Evolutionary conservation across 495 filamentous ascomycete genomes (phyloP).

Genomic region (Rostrohypoxylon terebratum): DNA sequence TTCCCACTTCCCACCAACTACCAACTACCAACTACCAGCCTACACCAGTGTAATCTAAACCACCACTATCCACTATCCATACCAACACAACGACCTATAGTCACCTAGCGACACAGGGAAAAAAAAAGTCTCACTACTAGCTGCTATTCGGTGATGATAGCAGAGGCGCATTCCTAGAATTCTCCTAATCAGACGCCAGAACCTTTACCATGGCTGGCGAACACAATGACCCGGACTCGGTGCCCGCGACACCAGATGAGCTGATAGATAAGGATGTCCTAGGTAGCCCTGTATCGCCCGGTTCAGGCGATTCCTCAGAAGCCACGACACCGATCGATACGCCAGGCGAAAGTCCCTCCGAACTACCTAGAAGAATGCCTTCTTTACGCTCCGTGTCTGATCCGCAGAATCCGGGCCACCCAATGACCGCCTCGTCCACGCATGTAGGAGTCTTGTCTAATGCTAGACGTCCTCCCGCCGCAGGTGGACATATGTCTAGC

Average conservation of each 20-base stretch:
- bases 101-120: constrained; percentile 8
- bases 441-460: constrained; percentile 85
- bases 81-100: background rate
- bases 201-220: constrained; percentile 50
- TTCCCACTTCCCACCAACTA: constrained; percentile 14
- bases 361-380: constrained; percentile 60
- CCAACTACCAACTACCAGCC: background rate
- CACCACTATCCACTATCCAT: background rate
- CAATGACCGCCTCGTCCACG: constrained; percentile 79
- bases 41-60: background rate
- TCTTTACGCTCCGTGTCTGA: constrained; percentile 69
- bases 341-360: constrained; percentile 51
- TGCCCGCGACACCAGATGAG: constrained; percentile 58
- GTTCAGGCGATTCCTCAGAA: constrained; percentile 59
- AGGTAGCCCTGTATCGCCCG: constrained; percentile 54
- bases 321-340: constrained; percentile 60
- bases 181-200: constrained; percentile 12
- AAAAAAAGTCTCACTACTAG: background rate
- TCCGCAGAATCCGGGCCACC: constrained; percentile 57
- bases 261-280: constrained; percentile 46
- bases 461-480: constrained; percentile 72
- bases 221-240: constrained; percentile 42
- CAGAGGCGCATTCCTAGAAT: constrained; percentile 21
- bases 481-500: constrained; percentile 64
- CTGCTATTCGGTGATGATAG: constrained; percentile 39